Evolutionary conservation across 129 eudicot species (phyloP).

Genomic region (Solidago caesia): DNA sequence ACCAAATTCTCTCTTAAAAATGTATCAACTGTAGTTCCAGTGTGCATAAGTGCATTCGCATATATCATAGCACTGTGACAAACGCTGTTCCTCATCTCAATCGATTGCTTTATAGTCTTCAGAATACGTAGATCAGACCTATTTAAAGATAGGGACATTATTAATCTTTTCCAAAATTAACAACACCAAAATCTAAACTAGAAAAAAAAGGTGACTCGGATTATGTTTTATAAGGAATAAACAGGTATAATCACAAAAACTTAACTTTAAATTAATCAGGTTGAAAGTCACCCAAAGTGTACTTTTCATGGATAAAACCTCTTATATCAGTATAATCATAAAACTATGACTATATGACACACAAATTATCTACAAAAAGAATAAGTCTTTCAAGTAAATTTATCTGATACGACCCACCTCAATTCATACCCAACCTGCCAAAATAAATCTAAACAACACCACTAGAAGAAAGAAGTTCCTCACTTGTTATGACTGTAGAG

Average conservation of each 20-base stretch:
- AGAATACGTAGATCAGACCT: slow-evolving; percentile 97
- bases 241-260: too few relatives aligned
- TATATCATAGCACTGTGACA: slow-evolving; percentile 97
- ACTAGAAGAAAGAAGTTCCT: slow-evolving; percentile 30
- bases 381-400: background rate
- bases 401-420: background rate
- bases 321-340: background rate
- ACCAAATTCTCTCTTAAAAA: slow-evolving; percentile 97
- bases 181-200: background rate
- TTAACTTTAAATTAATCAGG: background rate
- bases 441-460: background rate
- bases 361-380: too few relatives aligned
- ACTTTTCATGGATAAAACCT: background rate
- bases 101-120: slow-evolving; percentile 95
- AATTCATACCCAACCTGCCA: background rate
- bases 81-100: slow-evolving; percentile 97
- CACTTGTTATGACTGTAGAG: slow-evolving; percentile 94
- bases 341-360: too few relatives aligned
- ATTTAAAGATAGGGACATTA: background rate
- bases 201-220: too few relatives aligned
- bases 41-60: slow-evolving; percentile 98
- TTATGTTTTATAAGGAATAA: too few relatives aligned
- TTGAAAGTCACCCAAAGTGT: background rate
- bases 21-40: slow-evolving; percentile 96
- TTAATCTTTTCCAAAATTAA: slow-evolving; percentile 14